Base-by-base conservation (phyloP, 1,284 basidiomycete genomes). In the Thecaphora thlaspeos region DNA sequence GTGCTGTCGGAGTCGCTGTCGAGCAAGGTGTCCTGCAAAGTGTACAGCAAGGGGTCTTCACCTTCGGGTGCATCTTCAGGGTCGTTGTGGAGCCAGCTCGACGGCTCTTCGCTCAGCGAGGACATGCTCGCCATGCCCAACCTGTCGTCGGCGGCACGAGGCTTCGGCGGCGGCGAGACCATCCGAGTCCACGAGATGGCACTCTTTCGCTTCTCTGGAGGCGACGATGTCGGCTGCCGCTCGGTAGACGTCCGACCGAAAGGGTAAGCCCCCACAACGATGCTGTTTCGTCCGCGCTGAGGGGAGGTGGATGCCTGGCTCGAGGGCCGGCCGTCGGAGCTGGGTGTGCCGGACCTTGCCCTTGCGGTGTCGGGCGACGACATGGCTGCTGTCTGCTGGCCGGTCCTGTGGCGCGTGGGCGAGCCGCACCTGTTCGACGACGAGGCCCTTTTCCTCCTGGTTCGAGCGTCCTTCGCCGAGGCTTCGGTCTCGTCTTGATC, bases 1-100 rank as follows among this genome's bases (percentile, higher is more conserved):
- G 9, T 40, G 38, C 38, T 37, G 4, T 65, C 61, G 1, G 60
- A 58, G 24, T 71, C 57, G 43, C 43, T 54, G 12, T 65, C 56
- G 5, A 73, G 51, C 2, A 69, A 48, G 28, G 59, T 51, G 2
- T 70, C 53, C 38, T 61, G 48, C 0, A 55, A 55, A 5, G 61
- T 48, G 38, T 70, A 73, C 5, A 58, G 58, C 40, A 73, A 43
- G 0, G 71, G 71, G 43, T 71, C 70, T 26, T 70, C 61, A 28
- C 68, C 66, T 0, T 66, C 48, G 3, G 71, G 71, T 12, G 70
- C 70, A 15, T 56, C 46, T 17, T 67, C 67, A 3, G 70, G 67
- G 40, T 71, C 52, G 5, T 62, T 42, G 34, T 44, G 22, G 14
- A 73, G 42, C 51, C 59, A 48, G 41, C 61, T 70, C 17, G 50